Conservation (phyloP, 108 stramenopile genomes). For the Nitzschia sp. region DNA sequence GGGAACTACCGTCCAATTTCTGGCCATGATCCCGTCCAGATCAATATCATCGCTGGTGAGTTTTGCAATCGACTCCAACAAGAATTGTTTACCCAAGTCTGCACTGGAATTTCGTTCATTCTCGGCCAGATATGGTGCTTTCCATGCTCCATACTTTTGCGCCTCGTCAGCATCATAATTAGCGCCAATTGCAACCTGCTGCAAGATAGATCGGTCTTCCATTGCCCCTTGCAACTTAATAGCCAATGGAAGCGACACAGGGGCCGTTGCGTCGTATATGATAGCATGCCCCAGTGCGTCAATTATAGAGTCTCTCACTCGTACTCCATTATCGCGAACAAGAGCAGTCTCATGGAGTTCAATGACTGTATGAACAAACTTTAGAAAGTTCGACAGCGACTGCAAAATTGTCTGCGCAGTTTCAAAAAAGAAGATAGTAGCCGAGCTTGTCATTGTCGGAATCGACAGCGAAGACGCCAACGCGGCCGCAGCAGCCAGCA, state of each 20-base stretch:
- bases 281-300: constrained; percentile 26
- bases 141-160: constrained; percentile 29
- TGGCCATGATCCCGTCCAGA: constrained; percentile 10
- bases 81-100: constrained; percentile 1
- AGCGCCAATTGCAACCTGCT: background rate
- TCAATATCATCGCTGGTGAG: constrained; percentile 24
- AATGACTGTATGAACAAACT: constrained; percentile 12
- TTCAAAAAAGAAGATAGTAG: background rate
- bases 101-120: background rate
- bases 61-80: constrained; percentile 13
- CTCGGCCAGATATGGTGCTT: constrained; percentile 7
- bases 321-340: constrained; percentile 9
- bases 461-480: constrained; percentile 20
- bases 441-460: background rate
- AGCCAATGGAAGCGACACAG: constrained; percentile 21
- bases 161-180: constrained; percentile 1
- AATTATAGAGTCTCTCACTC: constrained; percentile 25
- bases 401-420: constrained; percentile 29
- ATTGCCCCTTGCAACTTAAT: constrained; percentile 15
- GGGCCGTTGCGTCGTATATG: constrained; percentile 31
- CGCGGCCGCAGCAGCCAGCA: constrained; percentile 12
- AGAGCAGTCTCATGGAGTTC: constrained; percentile 6
- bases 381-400: constrained; percentile 21
- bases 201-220: constrained; percentile 13
- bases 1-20: constrained; percentile 16